phyloP scores from a whole-genome alignment of 257 asterid species.

The Capsicum baccatum region DNA sequence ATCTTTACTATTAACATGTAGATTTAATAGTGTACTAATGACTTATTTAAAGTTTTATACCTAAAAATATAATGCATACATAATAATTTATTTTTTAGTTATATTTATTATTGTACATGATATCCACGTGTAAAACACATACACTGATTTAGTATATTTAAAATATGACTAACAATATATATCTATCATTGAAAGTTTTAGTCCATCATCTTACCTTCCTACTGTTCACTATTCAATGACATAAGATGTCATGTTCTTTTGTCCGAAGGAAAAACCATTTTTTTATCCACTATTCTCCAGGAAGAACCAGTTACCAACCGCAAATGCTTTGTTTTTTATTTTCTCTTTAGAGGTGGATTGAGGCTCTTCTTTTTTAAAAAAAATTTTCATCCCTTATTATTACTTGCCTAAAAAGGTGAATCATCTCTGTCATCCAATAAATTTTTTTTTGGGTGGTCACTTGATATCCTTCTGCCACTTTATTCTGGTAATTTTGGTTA shows the following conservation, averaged over 20 bases:
- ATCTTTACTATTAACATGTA: too few species aligned
- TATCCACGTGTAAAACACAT: too few species aligned
- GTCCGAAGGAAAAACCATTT: not conserved
- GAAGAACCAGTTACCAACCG: slow-evolving; percentile 23
- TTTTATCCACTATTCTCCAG: not conserved
- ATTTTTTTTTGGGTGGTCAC: not conserved
- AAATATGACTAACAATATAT: too few species aligned
- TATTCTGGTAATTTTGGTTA: not conserved
- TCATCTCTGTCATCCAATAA: not conserved
- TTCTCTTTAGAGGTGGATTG: not conserved
- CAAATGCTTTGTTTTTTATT: not conserved
- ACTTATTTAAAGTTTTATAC: too few species aligned
- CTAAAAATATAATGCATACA: too few species aligned
- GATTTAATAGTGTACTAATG: too few species aligned
- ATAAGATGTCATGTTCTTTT: not conserved
- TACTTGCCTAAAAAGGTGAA: not conserved
- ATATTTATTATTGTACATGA: too few species aligned
- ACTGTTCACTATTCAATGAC: too few species aligned
- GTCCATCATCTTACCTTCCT: too few species aligned
- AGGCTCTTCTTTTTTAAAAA: not conserved
- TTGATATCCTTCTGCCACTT: not conserved
- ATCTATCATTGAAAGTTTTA: too few species aligned
- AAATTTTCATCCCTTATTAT: not conserved
- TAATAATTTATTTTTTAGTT: too few species aligned
- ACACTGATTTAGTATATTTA: too few species aligned